Evolutionary conservation across 2,329 filamentous ascomycete species (phyloP).

Genomic region (Rugonectria rugulosa): DNA sequence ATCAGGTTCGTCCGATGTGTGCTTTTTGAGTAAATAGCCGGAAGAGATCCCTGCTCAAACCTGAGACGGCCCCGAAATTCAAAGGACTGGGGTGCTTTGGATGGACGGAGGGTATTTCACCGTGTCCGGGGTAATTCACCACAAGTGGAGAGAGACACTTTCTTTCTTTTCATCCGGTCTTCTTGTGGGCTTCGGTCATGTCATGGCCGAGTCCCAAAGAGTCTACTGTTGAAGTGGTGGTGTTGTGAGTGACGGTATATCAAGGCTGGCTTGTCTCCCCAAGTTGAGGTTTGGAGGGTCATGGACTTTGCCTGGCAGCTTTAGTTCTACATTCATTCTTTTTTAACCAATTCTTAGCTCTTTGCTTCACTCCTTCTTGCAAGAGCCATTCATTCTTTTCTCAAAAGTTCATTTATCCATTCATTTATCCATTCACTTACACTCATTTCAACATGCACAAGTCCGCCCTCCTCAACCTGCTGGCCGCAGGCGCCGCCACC

Average conservation of each 20-base stretch:
- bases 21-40: slow-evolving; percentile 13
- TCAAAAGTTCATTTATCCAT: no score
- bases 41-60: slow-evolving; percentile 21
- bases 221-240: background rate
- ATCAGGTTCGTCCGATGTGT: background rate
- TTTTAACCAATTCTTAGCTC: slow-evolving; percentile 16
- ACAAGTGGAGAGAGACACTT: slow-evolving; percentile 1
- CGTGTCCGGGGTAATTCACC: slow-evolving; percentile 21
- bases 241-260: slow-evolving; percentile 6
- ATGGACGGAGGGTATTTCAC: slow-evolving; percentile 36
- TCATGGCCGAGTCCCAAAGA: background rate
- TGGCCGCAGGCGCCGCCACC: slow-evolving; percentile 37
- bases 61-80: slow-evolving; percentile 38
- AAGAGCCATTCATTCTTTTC: slow-evolving; percentile 5
- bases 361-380: slow-evolving; percentile 4
- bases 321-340: slow-evolving; percentile 12
- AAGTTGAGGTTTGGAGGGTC: background rate
- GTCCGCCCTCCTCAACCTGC: slow-evolving; percentile 32
- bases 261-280: background rate
- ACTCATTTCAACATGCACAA: slow-evolving; percentile 28
- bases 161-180: slow-evolving; percentile 7
- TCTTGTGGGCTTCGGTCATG: slow-evolving; percentile 2
- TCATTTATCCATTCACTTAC: slow-evolving; percentile 12
- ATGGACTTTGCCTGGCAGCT: slow-evolving; percentile 3
- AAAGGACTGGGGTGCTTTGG: slow-evolving; percentile 12